Evolutionary conservation across 345 rosid genomes (phyloP), one percentile per base, ranked within the genome.

Genomic region (Chamaenerion angustifolium): DNA sequence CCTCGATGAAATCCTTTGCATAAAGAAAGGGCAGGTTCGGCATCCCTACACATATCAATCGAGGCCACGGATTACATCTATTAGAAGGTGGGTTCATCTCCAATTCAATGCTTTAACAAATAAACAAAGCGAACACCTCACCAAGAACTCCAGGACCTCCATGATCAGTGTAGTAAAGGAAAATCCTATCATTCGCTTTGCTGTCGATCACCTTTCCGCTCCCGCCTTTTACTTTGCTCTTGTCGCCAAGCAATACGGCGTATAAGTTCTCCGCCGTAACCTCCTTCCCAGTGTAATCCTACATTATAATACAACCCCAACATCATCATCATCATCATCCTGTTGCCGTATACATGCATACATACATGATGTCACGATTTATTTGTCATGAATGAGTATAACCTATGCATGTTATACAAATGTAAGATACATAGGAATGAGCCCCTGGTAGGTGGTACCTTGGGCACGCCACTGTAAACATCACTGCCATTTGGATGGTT

Each of bases 121-220:
- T n/a, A n/a, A 31, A 31, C 37, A 31, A 5, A 5, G 37, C 37
- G 8, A 31, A 1, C 10, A 31, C 7, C 37, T 55, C 68, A 87
- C 98, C 98, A 21, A 84, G 98, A 68, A 87, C 85, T 42, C 98
- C 95, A 0, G 98, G 95, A 51, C 95, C 96, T 37, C 98, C 98
- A 56, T 92, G 96, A 61, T 92, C 96, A 0, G 96, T 60, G 64
- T 82, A 92, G 68, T 76, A 87, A 11, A 87, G 12, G 60, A 92
- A 92, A 54, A 92, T 82, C 63, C 90, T 74, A 56, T 92, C 98
- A 23, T 76, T 48, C 3, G 95, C 45, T 35, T 70, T 76, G 77
- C 98, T 87, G 55, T 76, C 71, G 5, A 87, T 71, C 40, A 87
- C 95, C 71, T 92, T 92, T 16, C 96, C 81, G 4, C 80, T 87